Conservation (phyloP, 441 rosid species). For the Erodium chrysanthum region DNA sequence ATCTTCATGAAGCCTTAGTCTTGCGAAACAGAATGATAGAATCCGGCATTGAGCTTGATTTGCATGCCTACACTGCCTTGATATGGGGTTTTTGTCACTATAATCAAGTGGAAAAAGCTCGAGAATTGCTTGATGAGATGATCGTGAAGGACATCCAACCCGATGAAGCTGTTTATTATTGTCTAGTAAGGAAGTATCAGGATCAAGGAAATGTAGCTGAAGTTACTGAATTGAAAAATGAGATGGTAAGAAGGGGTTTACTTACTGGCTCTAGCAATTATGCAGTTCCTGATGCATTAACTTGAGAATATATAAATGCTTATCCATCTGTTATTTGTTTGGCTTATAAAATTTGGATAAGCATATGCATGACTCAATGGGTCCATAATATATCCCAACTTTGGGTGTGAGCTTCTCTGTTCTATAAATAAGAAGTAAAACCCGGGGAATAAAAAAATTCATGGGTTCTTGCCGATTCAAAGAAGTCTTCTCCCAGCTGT, state of each 20-base stretch:
- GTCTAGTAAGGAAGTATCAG: conserved; percentile 45
- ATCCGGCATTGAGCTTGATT: conserved; percentile 54
- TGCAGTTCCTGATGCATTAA: conserved; percentile 25
- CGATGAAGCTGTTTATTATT: conserved; percentile 47
- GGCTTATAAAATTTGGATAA: conserved; percentile 1
- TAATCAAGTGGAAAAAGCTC: conserved; percentile 43
- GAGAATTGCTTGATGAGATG: conserved; percentile 51
- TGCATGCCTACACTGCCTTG: conserved; percentile 52
- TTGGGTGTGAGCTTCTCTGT: neutral
- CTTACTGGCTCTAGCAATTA: conserved; percentile 23
- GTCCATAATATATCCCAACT: neutral
- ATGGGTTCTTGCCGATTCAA: conserved; percentile 12
- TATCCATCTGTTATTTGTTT: no score
- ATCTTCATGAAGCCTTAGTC: conserved; percentile 44
- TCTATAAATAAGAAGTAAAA: conserved; percentile 14
- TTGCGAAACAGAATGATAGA: conserved; percentile 45
- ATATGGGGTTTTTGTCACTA: conserved; percentile 50
- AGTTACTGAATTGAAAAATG: conserved; percentile 44
- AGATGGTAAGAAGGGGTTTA: conserved; percentile 36
- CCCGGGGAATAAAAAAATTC: conserved; percentile 4
- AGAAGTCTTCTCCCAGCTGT: neutral
- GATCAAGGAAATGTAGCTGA: conserved; percentile 42
- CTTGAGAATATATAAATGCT: conserved; percentile 18
- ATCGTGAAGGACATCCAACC: conserved; percentile 43
- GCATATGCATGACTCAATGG: neutral